Base-by-base conservation (phyloP, 805 yeast genomes). In the Metschnikowia proteae region DNA sequence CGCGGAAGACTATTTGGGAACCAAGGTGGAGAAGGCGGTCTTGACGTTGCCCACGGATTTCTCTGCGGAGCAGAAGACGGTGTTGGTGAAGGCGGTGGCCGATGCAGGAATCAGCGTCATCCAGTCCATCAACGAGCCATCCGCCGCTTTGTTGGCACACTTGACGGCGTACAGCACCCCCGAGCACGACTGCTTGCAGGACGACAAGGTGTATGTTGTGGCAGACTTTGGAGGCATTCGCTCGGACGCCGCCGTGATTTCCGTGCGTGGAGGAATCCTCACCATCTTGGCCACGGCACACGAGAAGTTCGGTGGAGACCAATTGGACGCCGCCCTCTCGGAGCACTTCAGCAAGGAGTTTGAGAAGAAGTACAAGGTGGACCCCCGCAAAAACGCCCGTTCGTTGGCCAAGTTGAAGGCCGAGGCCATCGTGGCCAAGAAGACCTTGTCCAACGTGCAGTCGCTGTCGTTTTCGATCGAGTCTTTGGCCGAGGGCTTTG, bases 211-310 rank as follows among this genome's bases (percentile, higher is more conserved):
- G 51, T 84, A 84, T 62, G 95, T 89, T 43, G 97, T 94, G 58
- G 95, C 96, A 47, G 99, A 94, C 70, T 88, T 94, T 62, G 99
- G 99, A 67, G 97, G 96, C 64, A 79, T 90, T 59, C 81, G 98
- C 72, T 84, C 96, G 37, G 98, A 94, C 65, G 97, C 91, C 53
- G 96, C 98, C 51, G 91, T 94, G 45, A 75, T 94, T 60, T 83
- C 97, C 36, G 87, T 85, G 46, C 84, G 97, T 75, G 96, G 96
- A 55, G 99, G 99, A 62, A 81, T 94, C 58, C 78, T 88, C 72
- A 92, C 99, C 48, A 76, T 89, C 41, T 76, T 94, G 59, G 85
- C 96, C 51, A 88, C 97, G 56, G 81, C 82, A 50, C 96, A 90
- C 64, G 86, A 88, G 66, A 75, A 75, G 59, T 79, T 94, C 52